phyloP scores from a whole-genome alignment of 2,329 filamentous ascomycete species.

The Zymoseptoria tritici region DNA sequence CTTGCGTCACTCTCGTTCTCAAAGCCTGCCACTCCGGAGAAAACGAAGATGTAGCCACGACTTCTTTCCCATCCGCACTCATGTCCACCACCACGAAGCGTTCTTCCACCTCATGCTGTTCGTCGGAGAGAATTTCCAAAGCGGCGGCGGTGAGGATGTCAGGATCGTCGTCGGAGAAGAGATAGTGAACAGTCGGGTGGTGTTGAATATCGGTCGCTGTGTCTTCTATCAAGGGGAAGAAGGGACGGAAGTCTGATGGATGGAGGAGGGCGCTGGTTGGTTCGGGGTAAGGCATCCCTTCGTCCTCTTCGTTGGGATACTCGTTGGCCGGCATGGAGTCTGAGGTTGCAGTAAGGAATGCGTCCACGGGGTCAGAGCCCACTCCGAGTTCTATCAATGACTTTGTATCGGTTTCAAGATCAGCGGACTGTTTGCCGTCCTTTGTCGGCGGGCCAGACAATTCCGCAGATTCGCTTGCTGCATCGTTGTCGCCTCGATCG shows the following conservation, averaged over 20 bases:
- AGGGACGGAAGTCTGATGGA: conserved; percentile 58
- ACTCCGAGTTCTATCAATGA: background rate
- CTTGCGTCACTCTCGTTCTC: conserved; percentile 46
- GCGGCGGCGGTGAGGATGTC: conserved; percentile 64
- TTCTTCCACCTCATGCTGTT: conserved; percentile 42
- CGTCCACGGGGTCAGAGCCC: background rate
- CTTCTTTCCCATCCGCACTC: conserved; percentile 37
- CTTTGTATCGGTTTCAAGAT: background rate
- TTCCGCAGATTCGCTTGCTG: background rate
- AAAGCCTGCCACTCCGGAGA: conserved; percentile 66
- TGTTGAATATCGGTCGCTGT: conserved; percentile 63
- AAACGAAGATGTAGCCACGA: conserved; percentile 65
- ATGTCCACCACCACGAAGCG: conserved; percentile 53
- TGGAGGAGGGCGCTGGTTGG: conserved; percentile 13
- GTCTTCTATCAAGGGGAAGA: conserved; percentile 82
- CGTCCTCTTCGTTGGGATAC: conserved; percentile 4
- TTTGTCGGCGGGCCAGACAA: background rate
- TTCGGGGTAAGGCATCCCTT: conserved; percentile 16
- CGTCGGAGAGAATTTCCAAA: conserved; percentile 42
- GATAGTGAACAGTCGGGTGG: conserved; percentile 82
- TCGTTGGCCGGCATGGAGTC: background rate
- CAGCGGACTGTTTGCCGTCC: background rate
- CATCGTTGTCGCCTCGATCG: background rate
- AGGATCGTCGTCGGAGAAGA: conserved; percentile 87
- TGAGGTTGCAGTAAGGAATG: background rate